Evolutionary conservation across 73 alveolate species (phyloP).

Genomic region (Stentor roeselii): DNA sequence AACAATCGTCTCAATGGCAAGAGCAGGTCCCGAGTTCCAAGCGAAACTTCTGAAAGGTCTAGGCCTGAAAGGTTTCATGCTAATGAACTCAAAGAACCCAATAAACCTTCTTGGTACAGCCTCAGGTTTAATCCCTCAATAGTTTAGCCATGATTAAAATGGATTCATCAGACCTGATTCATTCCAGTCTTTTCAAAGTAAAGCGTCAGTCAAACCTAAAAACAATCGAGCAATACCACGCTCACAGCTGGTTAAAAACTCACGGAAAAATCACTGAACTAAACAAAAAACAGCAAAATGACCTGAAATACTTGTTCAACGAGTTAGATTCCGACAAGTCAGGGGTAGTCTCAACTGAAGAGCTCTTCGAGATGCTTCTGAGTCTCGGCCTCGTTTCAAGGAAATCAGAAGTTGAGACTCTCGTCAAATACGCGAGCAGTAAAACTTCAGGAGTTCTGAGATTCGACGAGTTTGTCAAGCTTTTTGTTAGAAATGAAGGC

Average conservation of each 20-base stretch:
- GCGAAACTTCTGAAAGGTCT: constrained; percentile 70
- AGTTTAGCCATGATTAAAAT: not conserved
- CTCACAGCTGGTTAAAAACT: not conserved
- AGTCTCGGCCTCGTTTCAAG: not conserved
- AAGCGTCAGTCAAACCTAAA: not conserved
- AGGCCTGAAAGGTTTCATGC: constrained; percentile 78
- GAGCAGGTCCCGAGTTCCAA: constrained; percentile 84
- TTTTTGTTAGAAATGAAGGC: not conserved
- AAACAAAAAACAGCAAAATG: not conserved
- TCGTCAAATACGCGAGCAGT: not conserved
- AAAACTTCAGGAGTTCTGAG: not conserved
- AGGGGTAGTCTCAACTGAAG: not conserved
- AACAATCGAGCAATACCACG: not conserved
- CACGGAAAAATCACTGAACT: not conserved
- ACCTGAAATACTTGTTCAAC: not conserved
- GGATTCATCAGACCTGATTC: constrained; percentile 12
- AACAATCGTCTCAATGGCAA: constrained; percentile 73
- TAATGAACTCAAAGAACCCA: constrained; percentile 79
- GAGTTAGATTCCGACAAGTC: not conserved
- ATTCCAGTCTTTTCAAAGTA: not conserved
- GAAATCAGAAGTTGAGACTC: not conserved
- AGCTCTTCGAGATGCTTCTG: not conserved
- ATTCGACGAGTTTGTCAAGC: not conserved
- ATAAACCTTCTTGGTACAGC: constrained; percentile 75
- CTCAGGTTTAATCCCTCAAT: constrained; percentile 47